Conservation (phyloP, 768 basidiomycete genomes). For the Leccinum barrowsii region DNA sequence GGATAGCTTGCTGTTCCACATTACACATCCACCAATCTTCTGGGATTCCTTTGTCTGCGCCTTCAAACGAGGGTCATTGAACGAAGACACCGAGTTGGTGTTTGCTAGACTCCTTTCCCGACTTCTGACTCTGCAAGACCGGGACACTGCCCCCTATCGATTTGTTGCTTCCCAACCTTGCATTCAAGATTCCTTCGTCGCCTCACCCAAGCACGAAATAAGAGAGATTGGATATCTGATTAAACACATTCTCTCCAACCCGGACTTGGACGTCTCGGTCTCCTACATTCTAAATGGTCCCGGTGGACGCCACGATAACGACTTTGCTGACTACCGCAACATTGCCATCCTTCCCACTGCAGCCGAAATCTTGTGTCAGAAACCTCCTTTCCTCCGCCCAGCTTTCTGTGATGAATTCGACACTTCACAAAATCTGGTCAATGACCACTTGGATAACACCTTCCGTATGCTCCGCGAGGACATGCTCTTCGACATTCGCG, state of each 20-base stretch:
- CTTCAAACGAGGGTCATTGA: slow-evolving; percentile 32
- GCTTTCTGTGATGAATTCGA: slow-evolving; percentile 20
- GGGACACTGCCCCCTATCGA: slow-evolving; percentile 35
- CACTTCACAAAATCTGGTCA: slow-evolving; percentile 30
- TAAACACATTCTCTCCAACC: slow-evolving; percentile 34
- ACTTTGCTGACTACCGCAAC: slow-evolving; percentile 51
- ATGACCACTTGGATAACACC: slow-evolving; percentile 56
- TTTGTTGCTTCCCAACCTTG: slow-evolving; percentile 30
- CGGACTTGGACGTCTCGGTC: slow-evolving; percentile 9
- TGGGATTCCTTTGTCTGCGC: slow-evolving; percentile 37
- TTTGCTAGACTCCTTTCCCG: slow-evolving; percentile 50
- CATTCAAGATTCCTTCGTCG: slow-evolving; percentile 23
- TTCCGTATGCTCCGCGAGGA: slow-evolving; percentile 65
- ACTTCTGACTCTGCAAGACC: slow-evolving; percentile 37
- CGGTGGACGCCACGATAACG: slow-evolving; percentile 71
- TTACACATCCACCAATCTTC: slow-evolving; percentile 52
- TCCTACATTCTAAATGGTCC: slow-evolving; percentile 31
- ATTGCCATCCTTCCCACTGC: slow-evolving; percentile 62
- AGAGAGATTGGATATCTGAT: slow-evolving; percentile 38
- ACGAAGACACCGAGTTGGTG: slow-evolving; percentile 32
- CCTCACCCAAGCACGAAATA: slow-evolving; percentile 26
- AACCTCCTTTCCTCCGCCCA: slow-evolving; percentile 48
- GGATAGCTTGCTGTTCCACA: slow-evolving; percentile 34
- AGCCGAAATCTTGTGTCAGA: slow-evolving; percentile 47
- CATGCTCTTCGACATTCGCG: slow-evolving; percentile 54